Percentiles rank a stretch among this genome's conserved stretches.
phyloP scores from a whole-genome alignment of 2,329 filamentous ascomycete species.

The Penicillium sp. region DNA sequence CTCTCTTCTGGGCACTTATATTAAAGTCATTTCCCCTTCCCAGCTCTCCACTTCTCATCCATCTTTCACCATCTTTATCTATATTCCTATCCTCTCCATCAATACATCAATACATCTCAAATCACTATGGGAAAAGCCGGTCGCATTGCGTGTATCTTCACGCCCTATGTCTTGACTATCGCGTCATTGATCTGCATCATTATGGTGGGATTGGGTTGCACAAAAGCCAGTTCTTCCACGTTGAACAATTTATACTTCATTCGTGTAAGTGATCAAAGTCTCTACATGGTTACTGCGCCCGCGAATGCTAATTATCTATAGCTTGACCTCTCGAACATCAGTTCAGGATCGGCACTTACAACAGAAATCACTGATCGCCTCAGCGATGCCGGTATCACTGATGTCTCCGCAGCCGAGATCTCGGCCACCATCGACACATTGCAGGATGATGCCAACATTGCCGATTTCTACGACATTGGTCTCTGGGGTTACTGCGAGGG shows the following conservation, averaged over 20 bases:
- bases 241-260: conserved; percentile 59
- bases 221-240: conserved; percentile 49
- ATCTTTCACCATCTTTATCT: conserved; percentile 3
- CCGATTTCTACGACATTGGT: conserved; percentile 75
- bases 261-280: conserved; percentile 35
- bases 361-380: conserved; percentile 33
- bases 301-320: conserved; percentile 20
- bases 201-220: conserved; percentile 59
- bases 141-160: conserved; percentile 79
- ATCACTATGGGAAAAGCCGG: conserved; percentile 67
- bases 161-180: conserved; percentile 80
- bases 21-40: conserved; percentile 15
- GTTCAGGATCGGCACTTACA: conserved; percentile 44
- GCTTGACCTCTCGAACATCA: conserved; percentile 64
- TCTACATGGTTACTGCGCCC: neutral
- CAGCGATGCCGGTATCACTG: conserved; percentile 34
- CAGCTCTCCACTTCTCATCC: neutral
- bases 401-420: conserved; percentile 41
- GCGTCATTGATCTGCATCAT: conserved; percentile 69
- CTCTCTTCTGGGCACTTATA: neutral
- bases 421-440: conserved; percentile 38
- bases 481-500: conserved; percentile 85
- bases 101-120: neutral
- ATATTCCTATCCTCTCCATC: neutral
- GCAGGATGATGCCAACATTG: conserved; percentile 57